phyloP scores from a whole-genome alignment of 2,329 filamentous ascomycete species.

The Cladophialophora exuberans region DNA sequence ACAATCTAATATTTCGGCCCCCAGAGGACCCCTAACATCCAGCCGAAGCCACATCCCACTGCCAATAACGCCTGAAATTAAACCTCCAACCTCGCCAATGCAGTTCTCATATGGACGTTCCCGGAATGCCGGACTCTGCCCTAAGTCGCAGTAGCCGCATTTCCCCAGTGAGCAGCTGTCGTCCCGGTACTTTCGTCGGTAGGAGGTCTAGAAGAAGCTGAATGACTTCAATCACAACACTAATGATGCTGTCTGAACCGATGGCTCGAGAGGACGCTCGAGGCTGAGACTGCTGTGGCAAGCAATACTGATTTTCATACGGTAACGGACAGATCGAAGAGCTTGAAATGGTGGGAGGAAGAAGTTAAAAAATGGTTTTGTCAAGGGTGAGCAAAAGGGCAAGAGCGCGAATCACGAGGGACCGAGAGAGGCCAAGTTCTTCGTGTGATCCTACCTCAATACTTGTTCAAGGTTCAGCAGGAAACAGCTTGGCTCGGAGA shows the following conservation, averaged over 20 bases:
- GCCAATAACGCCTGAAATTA: background rate
- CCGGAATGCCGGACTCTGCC: background rate
- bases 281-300: too few species aligned
- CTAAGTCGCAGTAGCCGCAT: background rate
- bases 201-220: background rate
- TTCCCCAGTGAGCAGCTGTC: background rate
- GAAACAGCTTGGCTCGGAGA: slow-evolving; percentile 1
- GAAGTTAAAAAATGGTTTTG: too few species aligned
- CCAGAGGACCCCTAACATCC: background rate
- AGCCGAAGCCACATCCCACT: background rate
- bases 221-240: background rate
- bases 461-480: slow-evolving; percentile 1
- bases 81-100: background rate
- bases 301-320: too few species aligned
- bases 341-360: too few species aligned
- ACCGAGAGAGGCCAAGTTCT: too few species aligned
- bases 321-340: too few species aligned
- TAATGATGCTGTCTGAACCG: background rate
- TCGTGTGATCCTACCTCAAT: slow-evolving; percentile 23
- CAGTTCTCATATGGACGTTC: background rate
- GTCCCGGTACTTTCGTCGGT: background rate
- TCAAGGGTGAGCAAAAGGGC: too few species aligned
- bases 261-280: too few species aligned
- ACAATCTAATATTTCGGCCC: background rate
- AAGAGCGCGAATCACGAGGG: too few species aligned